Percentiles rank a stretch among this genome's conserved stretches.
phyloP scores from a whole-genome alignment of 2,329 filamentous ascomycete species.

The Alternaria ventricosa region DNA sequence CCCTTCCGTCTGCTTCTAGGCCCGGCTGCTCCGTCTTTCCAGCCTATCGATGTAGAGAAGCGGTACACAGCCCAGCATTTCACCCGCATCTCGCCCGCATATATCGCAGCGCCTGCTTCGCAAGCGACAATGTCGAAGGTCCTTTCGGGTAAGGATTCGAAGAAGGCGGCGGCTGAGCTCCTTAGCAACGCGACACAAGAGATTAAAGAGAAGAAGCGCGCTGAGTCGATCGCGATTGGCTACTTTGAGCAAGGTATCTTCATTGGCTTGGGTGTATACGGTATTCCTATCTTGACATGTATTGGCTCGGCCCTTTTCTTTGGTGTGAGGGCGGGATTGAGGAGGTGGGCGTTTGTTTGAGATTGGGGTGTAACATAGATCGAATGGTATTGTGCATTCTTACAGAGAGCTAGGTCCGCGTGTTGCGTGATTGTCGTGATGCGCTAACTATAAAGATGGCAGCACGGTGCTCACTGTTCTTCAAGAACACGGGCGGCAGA shows the following conservation, averaged over 20 bases:
- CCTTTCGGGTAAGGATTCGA: constrained; percentile 15
- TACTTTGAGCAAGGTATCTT: constrained; percentile 43
- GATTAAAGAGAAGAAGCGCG: constrained; percentile 43
- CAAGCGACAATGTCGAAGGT: constrained; percentile 27
- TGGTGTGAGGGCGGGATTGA: constrained; percentile 34
- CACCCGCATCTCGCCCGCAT: constrained; percentile 22
- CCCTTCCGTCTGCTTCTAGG: constrained; percentile 60
- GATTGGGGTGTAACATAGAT: neutral
- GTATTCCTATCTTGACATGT: constrained; percentile 38
- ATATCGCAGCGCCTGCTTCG: constrained; percentile 15
- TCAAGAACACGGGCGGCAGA: neutral
- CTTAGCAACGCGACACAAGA: constrained; percentile 27
- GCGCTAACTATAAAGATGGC: neutral
- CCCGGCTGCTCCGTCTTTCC: constrained; percentile 27
- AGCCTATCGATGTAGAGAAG: constrained; percentile 22
- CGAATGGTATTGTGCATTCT: neutral
- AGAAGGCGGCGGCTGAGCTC: constrained; percentile 18
- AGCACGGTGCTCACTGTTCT: too few species aligned
- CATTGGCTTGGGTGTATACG: constrained; percentile 46
- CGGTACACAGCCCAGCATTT: constrained; percentile 32
- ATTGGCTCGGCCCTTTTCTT: constrained; percentile 34
- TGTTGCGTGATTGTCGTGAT: neutral
- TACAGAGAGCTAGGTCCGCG: neutral
- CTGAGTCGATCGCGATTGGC: constrained; percentile 38
- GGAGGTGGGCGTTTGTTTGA: constrained; percentile 24